phyloP scores from a whole-genome alignment of 2,329 filamentous ascomycete species.

The Pseudogymnoascus sp. region DNA sequence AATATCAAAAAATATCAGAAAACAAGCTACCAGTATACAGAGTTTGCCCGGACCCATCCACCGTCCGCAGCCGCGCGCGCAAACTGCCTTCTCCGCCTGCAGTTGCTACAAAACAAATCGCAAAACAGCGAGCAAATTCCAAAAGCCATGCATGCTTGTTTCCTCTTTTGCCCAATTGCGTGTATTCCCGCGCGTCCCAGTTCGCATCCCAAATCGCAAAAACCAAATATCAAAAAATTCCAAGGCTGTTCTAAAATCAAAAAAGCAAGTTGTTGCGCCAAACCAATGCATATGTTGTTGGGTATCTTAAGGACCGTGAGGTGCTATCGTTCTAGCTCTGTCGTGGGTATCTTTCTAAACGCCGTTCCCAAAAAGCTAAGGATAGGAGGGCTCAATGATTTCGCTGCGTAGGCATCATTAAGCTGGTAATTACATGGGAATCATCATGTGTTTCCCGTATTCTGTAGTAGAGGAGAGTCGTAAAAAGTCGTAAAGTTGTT shows the following conservation, averaged over 20 bases:
- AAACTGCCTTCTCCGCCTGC: background rate
- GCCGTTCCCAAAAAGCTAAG: slow-evolving; percentile 10
- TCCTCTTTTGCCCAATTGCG: background rate
- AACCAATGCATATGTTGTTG: slow-evolving; percentile 8
- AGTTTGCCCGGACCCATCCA: background rate
- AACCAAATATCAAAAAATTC: slow-evolving; percentile 1
- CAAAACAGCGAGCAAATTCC: background rate
- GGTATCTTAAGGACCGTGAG: slow-evolving; percentile 13
- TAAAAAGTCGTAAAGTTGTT: slow-evolving; percentile 2
- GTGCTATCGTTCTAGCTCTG: slow-evolving; percentile 12
- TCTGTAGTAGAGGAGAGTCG: slow-evolving; percentile 10
- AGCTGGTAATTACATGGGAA: slow-evolving; percentile 9
- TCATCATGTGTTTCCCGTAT: background rate
- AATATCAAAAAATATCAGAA: background rate
- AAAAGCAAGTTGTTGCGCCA: slow-evolving; percentile 3
- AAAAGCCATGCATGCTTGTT: background rate
- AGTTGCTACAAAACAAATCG: background rate
- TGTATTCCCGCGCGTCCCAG: background rate
- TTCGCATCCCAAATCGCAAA: background rate
- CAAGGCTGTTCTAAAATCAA: background rate
- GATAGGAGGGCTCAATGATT: slow-evolving; percentile 7
- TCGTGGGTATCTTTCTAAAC: slow-evolving; percentile 8
- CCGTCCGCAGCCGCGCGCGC: background rate
- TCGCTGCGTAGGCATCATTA: slow-evolving; percentile 16
- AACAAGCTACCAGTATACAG: background rate